Conservation (phyloP, 371 early-diverging fungal genomes). For the Mucor ambiguus region DNA sequence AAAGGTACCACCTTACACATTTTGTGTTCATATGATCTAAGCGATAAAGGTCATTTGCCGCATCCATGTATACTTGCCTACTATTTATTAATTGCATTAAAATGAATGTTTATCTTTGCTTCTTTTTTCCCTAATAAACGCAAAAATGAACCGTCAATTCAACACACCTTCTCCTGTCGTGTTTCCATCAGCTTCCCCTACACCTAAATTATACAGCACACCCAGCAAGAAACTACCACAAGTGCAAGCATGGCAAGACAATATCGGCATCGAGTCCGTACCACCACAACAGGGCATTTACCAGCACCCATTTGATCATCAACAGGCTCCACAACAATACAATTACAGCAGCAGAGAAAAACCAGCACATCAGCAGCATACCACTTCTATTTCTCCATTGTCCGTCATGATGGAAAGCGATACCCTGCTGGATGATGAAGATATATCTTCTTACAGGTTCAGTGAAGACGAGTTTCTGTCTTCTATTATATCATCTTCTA, state of each 20-base stretch:
- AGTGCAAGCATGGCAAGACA: slow-evolving; percentile 21
- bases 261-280: slow-evolving; percentile 8
- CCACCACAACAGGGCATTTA: slow-evolving; percentile 18
- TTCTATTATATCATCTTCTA: slow-evolving; percentile 6
- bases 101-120: background rate
- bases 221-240: slow-evolving; percentile 22
- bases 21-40: slow-evolving; percentile 5
- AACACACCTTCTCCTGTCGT: slow-evolving; percentile 23
- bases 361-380: background rate
- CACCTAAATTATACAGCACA: slow-evolving; percentile 22
- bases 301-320: slow-evolving; percentile 39
- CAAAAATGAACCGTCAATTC: slow-evolving; percentile 6
- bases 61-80: background rate
- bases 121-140: background rate
- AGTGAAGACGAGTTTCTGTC: slow-evolving; percentile 11
- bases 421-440: slow-evolving; percentile 3
- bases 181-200: slow-evolving; percentile 28
- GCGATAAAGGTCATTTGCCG: background rate
- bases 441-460: slow-evolving; percentile 7
- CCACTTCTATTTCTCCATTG: background rate
- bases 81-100: background rate
- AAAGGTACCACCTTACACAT: background rate
- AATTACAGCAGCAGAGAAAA: slow-evolving; percentile 5
- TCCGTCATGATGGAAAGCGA: slow-evolving; percentile 10
- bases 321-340: slow-evolving; percentile 28